Evolutionary conservation across 495 filamentous ascomycete species (phyloP).

Genomic region (Aspergillus wentii): DNA sequence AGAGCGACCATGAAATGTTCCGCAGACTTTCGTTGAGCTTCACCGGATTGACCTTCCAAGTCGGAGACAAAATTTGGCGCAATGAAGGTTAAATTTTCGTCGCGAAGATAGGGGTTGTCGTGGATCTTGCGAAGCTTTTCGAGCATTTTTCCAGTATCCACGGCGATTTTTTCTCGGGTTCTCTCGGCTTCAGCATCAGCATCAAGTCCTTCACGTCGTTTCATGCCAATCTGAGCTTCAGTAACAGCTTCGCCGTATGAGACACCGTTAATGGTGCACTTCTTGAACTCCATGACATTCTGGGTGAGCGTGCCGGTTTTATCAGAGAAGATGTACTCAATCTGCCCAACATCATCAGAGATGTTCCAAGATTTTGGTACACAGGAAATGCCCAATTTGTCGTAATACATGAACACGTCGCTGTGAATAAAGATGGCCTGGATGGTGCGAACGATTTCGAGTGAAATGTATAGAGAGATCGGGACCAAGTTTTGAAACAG

Average conservation of each 20-base stretch:
- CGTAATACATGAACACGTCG: slow-evolving; percentile 95
- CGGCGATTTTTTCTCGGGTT: slow-evolving; percentile 74
- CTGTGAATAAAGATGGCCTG: slow-evolving; percentile 98
- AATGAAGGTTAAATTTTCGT: slow-evolving; percentile 87
- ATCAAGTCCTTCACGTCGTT: slow-evolving; percentile 81
- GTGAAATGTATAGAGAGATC: slow-evolving; percentile 94
- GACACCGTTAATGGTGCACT: slow-evolving; percentile 88
- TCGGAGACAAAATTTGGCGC: slow-evolving; percentile 84
- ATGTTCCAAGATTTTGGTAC: slow-evolving; percentile 99
- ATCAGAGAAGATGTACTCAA: slow-evolving; percentile 99
- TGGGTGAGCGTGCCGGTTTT: slow-evolving; percentile 98
- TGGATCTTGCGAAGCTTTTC: slow-evolving; percentile 67
- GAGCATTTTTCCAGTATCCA: slow-evolving; percentile 68
- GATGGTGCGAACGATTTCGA: slow-evolving; percentile 89
- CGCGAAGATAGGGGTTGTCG: slow-evolving; percentile 85
- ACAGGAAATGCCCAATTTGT: slow-evolving; percentile 85
- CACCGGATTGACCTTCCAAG: slow-evolving; percentile 69
- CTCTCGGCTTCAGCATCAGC: slow-evolving; percentile 72
- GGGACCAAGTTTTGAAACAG: slow-evolving; percentile 98
- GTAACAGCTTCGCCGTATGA: slow-evolving; percentile 97
- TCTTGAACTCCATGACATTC: slow-evolving; percentile 99
- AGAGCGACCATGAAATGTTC: slow-evolving; percentile 93
- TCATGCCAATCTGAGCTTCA: slow-evolving; percentile 93
- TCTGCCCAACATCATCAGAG: slow-evolving; percentile 95
- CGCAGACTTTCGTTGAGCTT: slow-evolving; percentile 68